Evolutionary conservation across 2,329 filamentous ascomycete species (phyloP).

Genomic region (Colletotrichum sp.): DNA sequence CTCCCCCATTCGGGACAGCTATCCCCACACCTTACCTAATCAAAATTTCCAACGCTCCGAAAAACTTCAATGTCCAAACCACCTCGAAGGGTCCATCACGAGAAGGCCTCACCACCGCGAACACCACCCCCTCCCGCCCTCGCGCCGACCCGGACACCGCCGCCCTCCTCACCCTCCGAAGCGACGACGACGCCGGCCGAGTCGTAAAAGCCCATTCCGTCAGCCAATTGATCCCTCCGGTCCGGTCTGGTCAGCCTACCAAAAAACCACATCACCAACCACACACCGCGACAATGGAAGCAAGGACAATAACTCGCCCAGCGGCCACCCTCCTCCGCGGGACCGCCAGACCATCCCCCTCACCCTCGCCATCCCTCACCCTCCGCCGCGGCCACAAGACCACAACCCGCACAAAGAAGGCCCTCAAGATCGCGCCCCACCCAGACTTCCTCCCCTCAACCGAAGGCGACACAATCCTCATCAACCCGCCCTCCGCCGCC

Average conservation of each 20-base stretch:
- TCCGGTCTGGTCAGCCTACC: not conserved
- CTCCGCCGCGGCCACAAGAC: slow-evolving; percentile 53
- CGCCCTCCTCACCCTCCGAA: not conserved
- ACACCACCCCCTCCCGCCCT: not conserved
- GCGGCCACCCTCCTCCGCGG: slow-evolving; percentile 28
- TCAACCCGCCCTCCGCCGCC: slow-evolving; percentile 53
- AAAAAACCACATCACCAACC: not conserved
- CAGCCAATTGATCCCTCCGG: not conserved
- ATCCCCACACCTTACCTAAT: slow-evolving; percentile 13
- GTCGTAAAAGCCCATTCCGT: too few relatives aligned
- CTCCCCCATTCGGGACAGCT: slow-evolving; percentile 4
- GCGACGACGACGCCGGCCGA: slow-evolving; percentile 13
- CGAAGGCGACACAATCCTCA: slow-evolving; percentile 46
- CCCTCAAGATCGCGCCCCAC: slow-evolving; percentile 66
- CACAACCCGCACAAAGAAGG: slow-evolving; percentile 58
- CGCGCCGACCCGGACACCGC: not conserved
- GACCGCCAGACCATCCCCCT: slow-evolving; percentile 14
- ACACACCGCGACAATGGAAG: slow-evolving; percentile 8
- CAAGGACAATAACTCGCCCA: slow-evolving; percentile 32
- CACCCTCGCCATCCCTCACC: not conserved
- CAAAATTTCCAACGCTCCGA: slow-evolving; percentile 7
- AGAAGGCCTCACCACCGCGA: not conserved
- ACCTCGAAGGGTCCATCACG: not conserved
- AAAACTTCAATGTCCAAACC: slow-evolving; percentile 19
- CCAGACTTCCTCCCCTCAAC: slow-evolving; percentile 57